phyloP scores from a whole-genome alignment of 148 eudicot species.

The Vaccinium darrowii region DNA sequence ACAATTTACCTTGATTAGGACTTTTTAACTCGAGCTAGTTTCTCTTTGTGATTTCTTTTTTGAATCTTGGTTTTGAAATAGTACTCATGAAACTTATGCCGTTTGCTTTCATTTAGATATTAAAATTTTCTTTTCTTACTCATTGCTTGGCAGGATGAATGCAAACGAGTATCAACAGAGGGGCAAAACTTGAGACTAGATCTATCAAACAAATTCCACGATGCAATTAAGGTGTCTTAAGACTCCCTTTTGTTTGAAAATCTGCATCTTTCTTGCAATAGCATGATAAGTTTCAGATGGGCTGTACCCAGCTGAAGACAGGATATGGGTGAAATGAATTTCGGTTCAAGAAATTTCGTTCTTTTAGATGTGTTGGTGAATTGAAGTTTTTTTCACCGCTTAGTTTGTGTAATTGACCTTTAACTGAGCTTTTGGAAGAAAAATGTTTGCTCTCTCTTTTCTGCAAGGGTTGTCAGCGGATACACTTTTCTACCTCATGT shows the following conservation, averaged over 20 bases:
- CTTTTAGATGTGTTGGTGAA: neutral
- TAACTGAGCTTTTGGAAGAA: neutral
- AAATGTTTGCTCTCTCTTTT: neutral
- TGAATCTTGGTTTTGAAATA: neutral
- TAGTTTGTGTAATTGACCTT: neutral
- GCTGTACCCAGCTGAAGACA: slow-evolving; percentile 3
- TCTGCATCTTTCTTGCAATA: slow-evolving; percentile 12
- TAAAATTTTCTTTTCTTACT: slow-evolving; percentile 11
- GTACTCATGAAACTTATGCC: neutral
- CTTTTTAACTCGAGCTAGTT: no score
- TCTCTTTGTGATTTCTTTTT: neutral
- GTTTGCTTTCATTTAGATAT: neutral
- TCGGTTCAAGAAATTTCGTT: neutral
- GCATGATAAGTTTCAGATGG: neutral
- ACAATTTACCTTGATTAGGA: neutral
- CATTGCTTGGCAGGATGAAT: slow-evolving; percentile 70
- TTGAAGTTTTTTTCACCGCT: neutral
- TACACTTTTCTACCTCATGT: neutral
- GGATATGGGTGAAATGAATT: neutral
- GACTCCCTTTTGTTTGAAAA: slow-evolving; percentile 3
- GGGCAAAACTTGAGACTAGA: slow-evolving; percentile 93
- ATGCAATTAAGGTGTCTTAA: slow-evolving; percentile 77
- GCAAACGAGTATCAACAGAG: slow-evolving; percentile 80
- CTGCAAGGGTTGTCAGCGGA: neutral
- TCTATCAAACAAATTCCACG: slow-evolving; percentile 75